phyloP scores from a whole-genome alignment of 805 yeast genomes.

The Lipomyces spencermartinsiae region DNA sequence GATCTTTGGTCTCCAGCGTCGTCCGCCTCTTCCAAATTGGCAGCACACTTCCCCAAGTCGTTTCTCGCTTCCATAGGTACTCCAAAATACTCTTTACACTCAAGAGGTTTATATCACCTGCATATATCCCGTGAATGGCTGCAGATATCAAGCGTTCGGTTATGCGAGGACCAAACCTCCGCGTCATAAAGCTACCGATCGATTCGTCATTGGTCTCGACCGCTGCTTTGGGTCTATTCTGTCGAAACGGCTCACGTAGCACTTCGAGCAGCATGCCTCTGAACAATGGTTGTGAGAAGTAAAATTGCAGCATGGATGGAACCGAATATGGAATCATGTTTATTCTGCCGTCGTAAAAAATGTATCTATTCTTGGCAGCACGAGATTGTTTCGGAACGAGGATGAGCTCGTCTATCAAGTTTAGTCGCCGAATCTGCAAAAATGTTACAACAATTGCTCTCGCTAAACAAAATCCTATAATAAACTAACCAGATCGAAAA shows the following conservation, averaged over 20 bases:
- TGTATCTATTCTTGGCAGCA: conserved; percentile 53
- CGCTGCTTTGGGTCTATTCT: background rate
- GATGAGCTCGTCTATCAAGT: conserved; percentile 56
- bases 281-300: conserved; percentile 44
- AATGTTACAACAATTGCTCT: background rate
- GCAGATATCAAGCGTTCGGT: conserved; percentile 76
- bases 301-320: conserved; percentile 16
- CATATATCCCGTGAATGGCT: conserved; percentile 85
- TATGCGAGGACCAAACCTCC: conserved; percentile 68
- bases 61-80: conserved; percentile 28
- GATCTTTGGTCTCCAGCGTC: background rate
- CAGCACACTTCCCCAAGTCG: conserved; percentile 22
- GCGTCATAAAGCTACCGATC: conserved; percentile 65
- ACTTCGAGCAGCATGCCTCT: conserved; percentile 48
- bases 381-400: conserved; percentile 63
- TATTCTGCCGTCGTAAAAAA: conserved; percentile 28
- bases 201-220: conserved; percentile 62
- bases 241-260: conserved; percentile 34
- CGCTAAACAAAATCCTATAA: background rate
- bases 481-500: conserved; percentile 61
- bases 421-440: conserved; percentile 51
- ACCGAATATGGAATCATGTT: conserved; percentile 42
- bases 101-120: conserved; percentile 73
- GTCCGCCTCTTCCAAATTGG: conserved; percentile 12
- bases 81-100: conserved; percentile 51